A percentile compares a stretch with the other conserved stretches of the same genome.
These are phyloP conservation scores for Erysimum cheiri DNA, from an alignment of 441 rosid species.

Conservation along the genomic window DNA sequence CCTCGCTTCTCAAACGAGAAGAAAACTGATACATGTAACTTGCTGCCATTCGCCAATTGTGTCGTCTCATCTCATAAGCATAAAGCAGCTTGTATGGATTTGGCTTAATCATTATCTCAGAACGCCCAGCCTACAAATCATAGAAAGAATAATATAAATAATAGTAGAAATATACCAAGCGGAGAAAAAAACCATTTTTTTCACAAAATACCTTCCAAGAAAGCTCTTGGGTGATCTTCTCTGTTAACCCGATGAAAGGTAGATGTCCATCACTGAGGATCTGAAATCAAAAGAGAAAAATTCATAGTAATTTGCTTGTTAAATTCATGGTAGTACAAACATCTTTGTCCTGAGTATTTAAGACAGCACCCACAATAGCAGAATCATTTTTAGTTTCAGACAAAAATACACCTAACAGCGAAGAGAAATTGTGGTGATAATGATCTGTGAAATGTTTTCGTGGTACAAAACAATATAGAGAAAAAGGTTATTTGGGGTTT, in stretches of 20 bases:
- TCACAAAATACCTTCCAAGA: constrained; percentile 84
- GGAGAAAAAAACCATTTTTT: constrained; percentile 26
- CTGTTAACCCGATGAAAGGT: constrained; percentile 89
- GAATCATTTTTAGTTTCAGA: constrained; percentile 19
- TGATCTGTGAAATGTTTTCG: constrained; percentile 1
- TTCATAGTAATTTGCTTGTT: constrained; percentile 5
- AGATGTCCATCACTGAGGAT: constrained; percentile 87
- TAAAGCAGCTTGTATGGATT: constrained; percentile 93
- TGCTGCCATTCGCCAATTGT: constrained; percentile 97
- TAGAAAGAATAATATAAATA: constrained; percentile 35
- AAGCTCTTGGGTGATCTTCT: constrained; percentile 93
- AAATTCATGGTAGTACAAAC: constrained; percentile 21
- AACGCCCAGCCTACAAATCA: constrained; percentile 77
- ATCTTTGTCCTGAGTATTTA: constrained; percentile 22
- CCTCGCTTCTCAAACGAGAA: constrained; percentile 76
- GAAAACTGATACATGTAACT: constrained; percentile 82
- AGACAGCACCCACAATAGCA: constrained; percentile 29
- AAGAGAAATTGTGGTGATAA: constrained; percentile 25
- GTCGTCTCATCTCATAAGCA: constrained; percentile 92
- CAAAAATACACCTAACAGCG: constrained; percentile 21
- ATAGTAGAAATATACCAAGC: constrained; percentile 29
- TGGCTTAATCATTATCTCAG: constrained; percentile 77
- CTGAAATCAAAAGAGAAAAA: constrained; percentile 49
- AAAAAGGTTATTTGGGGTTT: not conserved
- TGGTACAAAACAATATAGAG: constrained; percentile 23